phyloP scores from a whole-genome alignment of 192 early-diverging fungal genomes.

The Coemansia sp. region DNA sequence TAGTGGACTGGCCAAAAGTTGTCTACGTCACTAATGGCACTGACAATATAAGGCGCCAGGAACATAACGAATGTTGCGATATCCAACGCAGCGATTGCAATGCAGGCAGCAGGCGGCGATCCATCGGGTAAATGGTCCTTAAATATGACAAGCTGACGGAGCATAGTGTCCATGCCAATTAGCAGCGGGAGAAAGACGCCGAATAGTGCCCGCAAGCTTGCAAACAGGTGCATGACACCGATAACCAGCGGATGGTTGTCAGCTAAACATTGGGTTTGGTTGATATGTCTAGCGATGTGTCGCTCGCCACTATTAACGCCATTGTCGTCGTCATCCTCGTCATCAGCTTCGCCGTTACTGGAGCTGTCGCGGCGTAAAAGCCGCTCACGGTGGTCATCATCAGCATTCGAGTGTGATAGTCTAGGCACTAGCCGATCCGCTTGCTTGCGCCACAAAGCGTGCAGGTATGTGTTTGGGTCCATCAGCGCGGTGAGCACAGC shows the following conservation, averaged over 20 bases:
- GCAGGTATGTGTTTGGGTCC: slow-evolving; percentile 24
- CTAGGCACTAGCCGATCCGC: background rate
- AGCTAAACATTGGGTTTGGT: background rate
- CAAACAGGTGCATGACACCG: background rate
- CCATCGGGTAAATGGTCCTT: slow-evolving; percentile 52
- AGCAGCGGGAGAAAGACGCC: slow-evolving; percentile 33
- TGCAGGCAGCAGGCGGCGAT: slow-evolving; percentile 37
- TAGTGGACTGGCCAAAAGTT: slow-evolving; percentile 31
- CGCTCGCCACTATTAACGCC: background rate
- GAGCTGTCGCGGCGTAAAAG: slow-evolving; percentile 14
- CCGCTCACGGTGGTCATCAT: slow-evolving; percentile 10
- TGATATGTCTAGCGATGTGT: background rate
- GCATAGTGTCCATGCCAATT: slow-evolving; percentile 40
- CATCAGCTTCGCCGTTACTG: background rate
- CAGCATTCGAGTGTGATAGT: background rate
- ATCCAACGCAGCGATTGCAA: slow-evolving; percentile 37
- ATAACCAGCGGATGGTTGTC: background rate
- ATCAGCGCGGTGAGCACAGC: slow-evolving; percentile 33
- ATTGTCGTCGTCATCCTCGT: background rate
- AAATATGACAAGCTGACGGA: slow-evolving; percentile 45
- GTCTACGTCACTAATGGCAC: slow-evolving; percentile 26
- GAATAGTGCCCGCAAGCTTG: slow-evolving; percentile 25
- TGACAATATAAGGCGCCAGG: slow-evolving; percentile 40
- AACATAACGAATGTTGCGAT: slow-evolving; percentile 38
- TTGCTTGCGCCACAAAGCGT: slow-evolving; percentile 20